Base-by-base conservation (phyloP, 139 green algal genomes). In the Desmodesmus armatus region DNA sequence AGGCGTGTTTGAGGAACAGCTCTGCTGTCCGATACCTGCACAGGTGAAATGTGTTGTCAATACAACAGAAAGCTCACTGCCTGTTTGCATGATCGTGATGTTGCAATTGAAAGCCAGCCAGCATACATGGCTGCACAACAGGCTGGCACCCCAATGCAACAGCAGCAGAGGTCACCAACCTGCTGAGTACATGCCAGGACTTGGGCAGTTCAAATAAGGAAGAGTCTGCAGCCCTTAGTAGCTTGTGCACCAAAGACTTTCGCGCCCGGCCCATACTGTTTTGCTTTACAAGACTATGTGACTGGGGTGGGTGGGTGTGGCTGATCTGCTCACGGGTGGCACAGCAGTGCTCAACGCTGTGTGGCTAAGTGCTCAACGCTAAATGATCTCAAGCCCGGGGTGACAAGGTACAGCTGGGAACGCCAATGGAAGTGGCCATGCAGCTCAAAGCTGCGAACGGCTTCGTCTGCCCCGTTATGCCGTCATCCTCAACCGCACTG, bases 11-110 rank as follows among this genome's bases (percentile, higher is more conserved):
- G 3, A 86, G 21, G 37, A 69, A 72, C 80, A 86, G 47, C 47
- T 86, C 80, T 67, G 80, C 80, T 79, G 82, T 73, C 43, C 70
- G 58, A 29, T 81, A 81, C 49, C 66, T 85, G 66, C 31, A 41
- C 53, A 72, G 17, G 37, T 29, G 53, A 5, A 25, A 27, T 44
- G 31, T 23, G 7, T 41, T 43, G 5, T n/a, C n/a, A n/a, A n/a
- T n/a, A n/a, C n/a, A n/a, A n/a, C n/a, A n/a, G n/a, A n/a, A n/a
- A n/a, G n/a, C n/a, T n/a, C n/a, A n/a, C n/a, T n/a, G n/a, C n/a
- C n/a, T n/a, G n/a, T 0, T 41, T 43, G 25, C 3, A 0, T 23
- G 5, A 72, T 11, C 29, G 3, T 0, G 25, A 27, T 72, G 63
- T 43, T 11, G 1, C 40, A 35, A 33, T n/a, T 35, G 60, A 0